Conservation (phyloP, 768 basidiomycete genomes). For the Tephrocybe sp. region DNA sequence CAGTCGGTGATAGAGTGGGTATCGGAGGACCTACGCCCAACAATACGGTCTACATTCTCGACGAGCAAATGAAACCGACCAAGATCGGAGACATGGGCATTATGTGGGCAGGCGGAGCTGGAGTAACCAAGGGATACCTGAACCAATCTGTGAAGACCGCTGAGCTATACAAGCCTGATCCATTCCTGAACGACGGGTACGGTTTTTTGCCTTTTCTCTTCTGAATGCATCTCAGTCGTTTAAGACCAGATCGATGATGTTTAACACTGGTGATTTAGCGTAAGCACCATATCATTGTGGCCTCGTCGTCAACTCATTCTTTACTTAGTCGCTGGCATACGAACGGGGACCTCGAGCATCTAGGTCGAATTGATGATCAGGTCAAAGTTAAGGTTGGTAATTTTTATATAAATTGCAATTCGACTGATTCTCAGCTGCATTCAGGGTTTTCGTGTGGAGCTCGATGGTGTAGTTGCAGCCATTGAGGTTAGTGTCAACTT, state of each 20-base stretch:
- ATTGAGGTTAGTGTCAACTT: slow-evolving; percentile 48
- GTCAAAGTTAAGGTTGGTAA: slow-evolving; percentile 68
- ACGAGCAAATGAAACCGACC: slow-evolving; percentile 35
- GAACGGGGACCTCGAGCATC: slow-evolving; percentile 55
- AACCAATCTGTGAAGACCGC: slow-evolving; percentile 52
- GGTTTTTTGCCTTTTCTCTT: slow-evolving; percentile 11
- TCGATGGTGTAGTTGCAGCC: slow-evolving; percentile 58
- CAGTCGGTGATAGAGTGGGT: slow-evolving; percentile 35
- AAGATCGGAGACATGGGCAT: slow-evolving; percentile 36
- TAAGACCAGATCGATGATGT: slow-evolving; percentile 35
- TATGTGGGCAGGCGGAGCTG: slow-evolving; percentile 62
- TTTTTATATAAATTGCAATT: too few species aligned
- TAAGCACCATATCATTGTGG: slow-evolving; percentile 21
- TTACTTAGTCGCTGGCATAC: slow-evolving; percentile 46
- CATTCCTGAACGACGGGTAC: slow-evolving; percentile 50
- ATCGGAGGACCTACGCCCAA: slow-evolving; percentile 53
- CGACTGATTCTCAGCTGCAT: too few species aligned
- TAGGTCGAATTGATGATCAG: slow-evolving; percentile 60
- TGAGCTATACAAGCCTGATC: slow-evolving; percentile 50
- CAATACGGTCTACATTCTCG: slow-evolving; percentile 39
- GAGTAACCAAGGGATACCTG: slow-evolving; percentile 54
- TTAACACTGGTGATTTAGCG: slow-evolving; percentile 63
- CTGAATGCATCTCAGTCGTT: neutral
- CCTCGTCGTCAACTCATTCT: slow-evolving; percentile 3
- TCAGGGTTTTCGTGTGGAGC: slow-evolving; percentile 64